Conservation (phyloP, 2,329 filamentous ascomycete species). For the Beauveria medogensis region DNA sequence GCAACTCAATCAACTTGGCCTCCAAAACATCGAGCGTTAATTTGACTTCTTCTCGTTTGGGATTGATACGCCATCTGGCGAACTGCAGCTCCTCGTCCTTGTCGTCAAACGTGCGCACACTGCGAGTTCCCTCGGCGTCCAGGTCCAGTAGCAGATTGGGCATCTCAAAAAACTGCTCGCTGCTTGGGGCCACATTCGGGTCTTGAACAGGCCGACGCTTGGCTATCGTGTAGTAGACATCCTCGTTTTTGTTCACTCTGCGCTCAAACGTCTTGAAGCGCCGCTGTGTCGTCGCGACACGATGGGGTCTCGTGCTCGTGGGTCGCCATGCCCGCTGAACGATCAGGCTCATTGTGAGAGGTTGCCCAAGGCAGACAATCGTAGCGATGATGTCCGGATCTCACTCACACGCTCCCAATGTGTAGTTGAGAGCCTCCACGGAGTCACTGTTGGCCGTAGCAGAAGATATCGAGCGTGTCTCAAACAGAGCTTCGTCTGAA, state of each 20-base stretch:
- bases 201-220: conserved; percentile 13
- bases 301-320: conserved; percentile 6
- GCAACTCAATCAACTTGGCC: conserved; percentile 19
- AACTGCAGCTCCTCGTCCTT: conserved; percentile 26
- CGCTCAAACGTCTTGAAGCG: conserved; percentile 12
- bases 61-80: conserved; percentile 22
- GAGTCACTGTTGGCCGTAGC: background rate
- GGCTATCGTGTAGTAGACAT: conserved; percentile 21
- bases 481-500: conserved; percentile 5
- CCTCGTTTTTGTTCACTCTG: conserved; percentile 14
- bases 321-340: conserved; percentile 4
- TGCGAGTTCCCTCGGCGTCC: conserved; percentile 36
- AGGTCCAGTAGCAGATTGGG: conserved; percentile 42
- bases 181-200: background rate
- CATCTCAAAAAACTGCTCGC: conserved; percentile 30
- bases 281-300: conserved; percentile 1
- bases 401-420: background rate
- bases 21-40: conserved; percentile 24
- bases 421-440: background rate
- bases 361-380: background rate
- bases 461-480: background rate
- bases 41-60: conserved; percentile 17
- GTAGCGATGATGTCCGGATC: background rate
- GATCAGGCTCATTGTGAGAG: background rate
- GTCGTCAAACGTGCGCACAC: conserved; percentile 34